Base-by-base conservation (phyloP, 176 grass and related monocot genomes). In the Ensete ventricosum region DNA sequence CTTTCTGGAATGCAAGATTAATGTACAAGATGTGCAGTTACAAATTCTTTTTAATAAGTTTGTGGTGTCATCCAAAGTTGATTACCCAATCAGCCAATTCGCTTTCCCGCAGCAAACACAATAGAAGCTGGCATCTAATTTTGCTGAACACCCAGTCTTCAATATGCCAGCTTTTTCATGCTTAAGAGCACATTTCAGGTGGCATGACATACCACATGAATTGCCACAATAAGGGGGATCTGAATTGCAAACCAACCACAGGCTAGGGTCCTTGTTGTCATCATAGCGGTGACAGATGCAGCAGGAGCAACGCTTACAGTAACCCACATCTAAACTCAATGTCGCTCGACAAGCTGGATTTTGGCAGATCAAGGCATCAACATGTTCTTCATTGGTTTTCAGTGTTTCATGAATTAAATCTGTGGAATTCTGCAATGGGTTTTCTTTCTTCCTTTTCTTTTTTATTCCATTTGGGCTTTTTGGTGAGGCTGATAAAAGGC, bases 231-330 rank as follows among this genome's bases (percentile, higher is more conserved):
- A 92, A 58, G 90, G 87, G 73, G 74, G 82, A 67, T 97, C 93
- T 62, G 90, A 97, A 73, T 62, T 92, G 88, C 93, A 97, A 77
- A 88, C 83, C 80, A 97, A 81, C 93, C 93, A 97, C 58, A 97
- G 76, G 64, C 87, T 97, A 77, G 90, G 93, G 72, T 97, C 93
- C 80, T 97, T 97, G 62, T 97, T 97, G 65, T 97, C 93, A 85
- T 97, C 93, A 53, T 88, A 97, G 54, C 81, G 85, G 76, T 78
- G 76, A 81, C 93, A 97, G 72, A 97, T 81, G 78, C 93, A 92
- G 73, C 93, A 97, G 74, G 93, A 92, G 72, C 93, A 90, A 34
- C 93, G 73, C 63, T 92, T 97, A 74, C 93, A 92, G 83, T 92
- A 90, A 74, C 76, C n/a, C 77, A 90, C 85, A 74, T 74, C 87